phyloP scores from a whole-genome alignment of 2,329 filamentous ascomycete species.

The Pseudofabraea citricarpa region DNA sequence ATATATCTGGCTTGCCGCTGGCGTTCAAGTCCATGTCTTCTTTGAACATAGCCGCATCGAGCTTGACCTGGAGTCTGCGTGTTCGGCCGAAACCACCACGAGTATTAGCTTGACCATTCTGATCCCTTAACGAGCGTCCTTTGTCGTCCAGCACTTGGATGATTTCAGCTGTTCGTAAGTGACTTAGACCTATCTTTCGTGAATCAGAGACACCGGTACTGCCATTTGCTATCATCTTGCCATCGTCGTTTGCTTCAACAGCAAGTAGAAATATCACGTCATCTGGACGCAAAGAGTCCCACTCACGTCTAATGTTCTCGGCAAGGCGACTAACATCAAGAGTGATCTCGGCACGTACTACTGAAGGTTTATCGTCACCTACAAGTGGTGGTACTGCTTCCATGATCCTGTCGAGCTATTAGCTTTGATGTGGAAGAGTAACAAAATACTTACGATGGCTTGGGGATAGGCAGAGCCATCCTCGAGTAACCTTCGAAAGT shows the following conservation, averaged over 20 bases:
- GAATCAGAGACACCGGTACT: conserved; percentile 40
- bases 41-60: conserved; percentile 76
- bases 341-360: conserved; percentile 79
- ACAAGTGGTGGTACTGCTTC: conserved; percentile 81
- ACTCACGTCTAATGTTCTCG: conserved; percentile 73
- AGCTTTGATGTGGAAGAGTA: conserved; percentile 12
- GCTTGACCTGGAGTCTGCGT: conserved; percentile 70
- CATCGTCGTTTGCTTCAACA: conserved; percentile 56
- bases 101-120: conserved; percentile 56
- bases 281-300: conserved; percentile 81
- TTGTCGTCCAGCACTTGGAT: conserved; percentile 84
- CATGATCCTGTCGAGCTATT: conserved; percentile 50
- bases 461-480: conserved; percentile 85
- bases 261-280: conserved; percentile 87
- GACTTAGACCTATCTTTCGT: conserved; percentile 62
- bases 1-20: conserved; percentile 70
- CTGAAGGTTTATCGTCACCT: conserved; percentile 75
- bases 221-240: conserved; percentile 50
- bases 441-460: conserved; percentile 52
- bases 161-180: conserved; percentile 78
- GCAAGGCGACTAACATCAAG: conserved; percentile 79
- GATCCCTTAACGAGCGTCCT: conserved; percentile 66
- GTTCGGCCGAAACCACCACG: conserved; percentile 54
- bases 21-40: conserved; percentile 64
- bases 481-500: conserved; percentile 80